Conservation (phyloP, 148 eudicot genomes). For the Heliosperma pusillum region DNA sequence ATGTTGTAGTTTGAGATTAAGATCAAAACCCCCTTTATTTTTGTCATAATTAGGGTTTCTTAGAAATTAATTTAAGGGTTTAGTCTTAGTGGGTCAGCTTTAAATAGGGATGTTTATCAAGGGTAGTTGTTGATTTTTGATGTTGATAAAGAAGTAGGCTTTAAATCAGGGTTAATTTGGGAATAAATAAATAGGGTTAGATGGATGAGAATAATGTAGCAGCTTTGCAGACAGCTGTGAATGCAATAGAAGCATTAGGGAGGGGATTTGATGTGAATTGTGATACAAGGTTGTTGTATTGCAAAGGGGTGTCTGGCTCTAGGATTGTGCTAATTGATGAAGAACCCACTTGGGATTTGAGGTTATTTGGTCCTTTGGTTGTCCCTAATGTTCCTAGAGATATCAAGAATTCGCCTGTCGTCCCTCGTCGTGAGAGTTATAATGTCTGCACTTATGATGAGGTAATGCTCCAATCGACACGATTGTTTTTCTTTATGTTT, state of each 20-base stretch:
- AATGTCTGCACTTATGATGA: constrained; percentile 62
- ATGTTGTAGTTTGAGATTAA: constrained; percentile 19
- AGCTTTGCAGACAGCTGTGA: constrained; percentile 68
- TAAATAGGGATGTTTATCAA: not conserved
- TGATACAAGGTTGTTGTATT: constrained; percentile 82
- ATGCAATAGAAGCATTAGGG: constrained; percentile 79
- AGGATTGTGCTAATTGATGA: constrained; percentile 76
- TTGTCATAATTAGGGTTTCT: constrained; percentile 27
- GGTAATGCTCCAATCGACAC: constrained; percentile 40
- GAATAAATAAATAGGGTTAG: constrained; percentile 28
- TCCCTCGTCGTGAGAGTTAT: constrained; percentile 47
- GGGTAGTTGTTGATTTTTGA: constrained; percentile 3
- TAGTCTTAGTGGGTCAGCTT: constrained; percentile 22
- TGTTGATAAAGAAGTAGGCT: not conserved
- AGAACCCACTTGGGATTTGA: constrained; percentile 62
- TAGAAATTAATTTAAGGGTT: constrained; percentile 16
- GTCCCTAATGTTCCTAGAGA: constrained; percentile 67
- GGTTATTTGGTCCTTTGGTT: constrained; percentile 50
- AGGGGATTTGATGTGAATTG: constrained; percentile 91
- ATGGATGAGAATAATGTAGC: constrained; percentile 87
- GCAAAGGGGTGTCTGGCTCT: constrained; percentile 74
- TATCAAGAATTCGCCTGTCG: constrained; percentile 39
- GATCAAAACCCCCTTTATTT: constrained; percentile 7
- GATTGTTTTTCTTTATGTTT: constrained; percentile 2
- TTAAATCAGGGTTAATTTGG: constrained; percentile 16